phyloP scores from a whole-genome alignment of 768 basidiomycete genomes.

The Macrolepiota dolichaula region DNA sequence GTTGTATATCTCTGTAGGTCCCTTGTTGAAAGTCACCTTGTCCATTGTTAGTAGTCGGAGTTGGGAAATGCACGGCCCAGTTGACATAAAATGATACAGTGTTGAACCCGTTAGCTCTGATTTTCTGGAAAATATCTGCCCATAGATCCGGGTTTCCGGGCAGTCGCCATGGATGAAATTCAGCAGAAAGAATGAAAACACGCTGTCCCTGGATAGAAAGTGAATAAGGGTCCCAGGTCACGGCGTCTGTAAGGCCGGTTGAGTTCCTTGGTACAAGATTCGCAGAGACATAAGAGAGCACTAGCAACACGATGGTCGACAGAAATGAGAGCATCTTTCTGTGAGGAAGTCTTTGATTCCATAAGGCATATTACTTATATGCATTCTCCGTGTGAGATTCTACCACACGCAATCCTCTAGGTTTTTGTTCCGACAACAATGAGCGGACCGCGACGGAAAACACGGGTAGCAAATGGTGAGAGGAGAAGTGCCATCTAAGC shows the following conservation, averaged over 20 bases:
- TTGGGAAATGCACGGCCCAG: constrained; percentile 55
- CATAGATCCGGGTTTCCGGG: constrained; percentile 50
- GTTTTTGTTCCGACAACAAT: not conserved
- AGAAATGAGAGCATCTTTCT: not conserved
- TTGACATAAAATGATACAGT: constrained; percentile 58
- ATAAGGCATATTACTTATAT: not conserved
- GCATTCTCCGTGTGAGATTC: not conserved
- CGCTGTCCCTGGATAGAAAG: constrained; percentile 56
- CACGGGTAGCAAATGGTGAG: not conserved
- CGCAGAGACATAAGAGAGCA: not conserved
- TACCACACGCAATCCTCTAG: not conserved
- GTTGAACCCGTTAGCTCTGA: constrained; percentile 61
- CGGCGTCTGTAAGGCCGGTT: constrained; percentile 43
- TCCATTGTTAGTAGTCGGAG: constrained; percentile 38
- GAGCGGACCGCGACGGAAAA: constrained; percentile 2
- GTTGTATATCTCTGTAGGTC: constrained; percentile 50
- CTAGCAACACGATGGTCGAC: not conserved
- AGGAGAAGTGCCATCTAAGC: not conserved
- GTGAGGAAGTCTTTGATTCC: not conserved
- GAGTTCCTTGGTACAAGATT: constrained; percentile 19
- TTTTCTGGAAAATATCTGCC: constrained; percentile 60
- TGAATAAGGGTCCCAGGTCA: constrained; percentile 61
- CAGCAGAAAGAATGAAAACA: constrained; percentile 56
- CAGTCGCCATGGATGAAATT: constrained; percentile 59
- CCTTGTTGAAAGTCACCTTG: constrained; percentile 45